Evolutionary conservation across 2,329 filamentous ascomycete species (phyloP).

Genomic region (Cadophora sp.): DNA sequence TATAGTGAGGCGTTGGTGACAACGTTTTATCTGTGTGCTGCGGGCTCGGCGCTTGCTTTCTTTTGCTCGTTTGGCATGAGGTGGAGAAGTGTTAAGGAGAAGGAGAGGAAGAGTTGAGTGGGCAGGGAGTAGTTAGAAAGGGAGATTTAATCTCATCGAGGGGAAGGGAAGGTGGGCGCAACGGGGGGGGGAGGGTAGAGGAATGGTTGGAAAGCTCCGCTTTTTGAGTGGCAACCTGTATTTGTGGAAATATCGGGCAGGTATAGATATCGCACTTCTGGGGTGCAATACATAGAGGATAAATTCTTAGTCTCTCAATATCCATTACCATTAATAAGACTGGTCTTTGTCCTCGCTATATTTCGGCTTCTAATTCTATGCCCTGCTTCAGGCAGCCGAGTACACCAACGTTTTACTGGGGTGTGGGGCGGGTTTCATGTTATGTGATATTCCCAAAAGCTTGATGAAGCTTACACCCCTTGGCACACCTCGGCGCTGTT

Average conservation of each 20-base stretch:
- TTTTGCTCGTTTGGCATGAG: slow-evolving; percentile 29
- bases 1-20: slow-evolving; percentile 31
- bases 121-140: background rate
- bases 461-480: no score
- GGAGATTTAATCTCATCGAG: background rate
- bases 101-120: slow-evolving; percentile 3
- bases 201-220: background rate
- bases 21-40: slow-evolving; percentile 33
- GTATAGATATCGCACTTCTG: background rate
- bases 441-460: no score
- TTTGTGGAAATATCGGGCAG: background rate
- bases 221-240: background rate
- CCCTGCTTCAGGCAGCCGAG: no score
- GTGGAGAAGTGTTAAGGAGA: slow-evolving; percentile 33
- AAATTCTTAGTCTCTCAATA: no score
- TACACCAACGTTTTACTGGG: no score
- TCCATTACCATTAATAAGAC: no score
- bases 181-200: no score
- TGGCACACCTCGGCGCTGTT: no score
- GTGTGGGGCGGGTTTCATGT: no score
- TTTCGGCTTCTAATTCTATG: no score
- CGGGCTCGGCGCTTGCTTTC: slow-evolving; percentile 22
- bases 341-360: no score
- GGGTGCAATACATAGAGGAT: background rate
- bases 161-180: no score